These are phyloP conservation scores for Olyra latifolia DNA, from an alignment of 176 grass and related monocot species.

Conservation along the genomic window DNA sequence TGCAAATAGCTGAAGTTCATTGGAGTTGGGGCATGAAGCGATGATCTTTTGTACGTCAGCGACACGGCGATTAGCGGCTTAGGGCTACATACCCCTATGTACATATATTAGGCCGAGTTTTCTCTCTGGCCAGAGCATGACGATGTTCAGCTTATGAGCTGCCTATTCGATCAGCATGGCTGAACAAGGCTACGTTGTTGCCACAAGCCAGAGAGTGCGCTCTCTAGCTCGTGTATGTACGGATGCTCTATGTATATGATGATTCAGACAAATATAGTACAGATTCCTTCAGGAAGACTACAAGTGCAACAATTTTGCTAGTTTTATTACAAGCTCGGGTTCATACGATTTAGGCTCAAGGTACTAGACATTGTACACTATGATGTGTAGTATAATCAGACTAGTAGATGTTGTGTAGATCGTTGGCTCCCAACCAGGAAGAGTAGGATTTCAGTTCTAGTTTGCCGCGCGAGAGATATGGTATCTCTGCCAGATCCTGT, in stretches of 20 bases:
- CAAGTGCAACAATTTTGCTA: not conserved
- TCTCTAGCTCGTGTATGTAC: constrained; percentile 23
- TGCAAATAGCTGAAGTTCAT: constrained; percentile 42
- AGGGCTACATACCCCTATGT: not conserved
- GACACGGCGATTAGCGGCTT: not conserved
- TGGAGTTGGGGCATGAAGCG: constrained; percentile 34
- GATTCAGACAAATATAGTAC: constrained; percentile 33
- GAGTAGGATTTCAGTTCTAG: no score
- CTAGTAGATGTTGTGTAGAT: no score
- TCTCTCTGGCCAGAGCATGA: not conserved
- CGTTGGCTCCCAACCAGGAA: no score
- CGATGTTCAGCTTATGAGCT: not conserved
- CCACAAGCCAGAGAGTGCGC: not conserved
- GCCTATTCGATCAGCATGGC: not conserved
- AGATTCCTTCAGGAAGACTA: not conserved
- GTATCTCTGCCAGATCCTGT: no score
- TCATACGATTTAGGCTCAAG: no score
- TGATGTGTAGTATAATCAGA: no score
- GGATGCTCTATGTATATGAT: not conserved
- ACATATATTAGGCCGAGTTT: constrained; percentile 4
- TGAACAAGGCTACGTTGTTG: constrained; percentile 4
- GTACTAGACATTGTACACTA: no score
- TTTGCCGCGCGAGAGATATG: no score
- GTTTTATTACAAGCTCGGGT: not conserved
- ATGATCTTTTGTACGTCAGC: not conserved